Evolutionary conservation across 1,139 yeast genomes (phyloP), one percentile per base, ranked within the genome.

Genomic region (Taphrina wiesneri): DNA sequence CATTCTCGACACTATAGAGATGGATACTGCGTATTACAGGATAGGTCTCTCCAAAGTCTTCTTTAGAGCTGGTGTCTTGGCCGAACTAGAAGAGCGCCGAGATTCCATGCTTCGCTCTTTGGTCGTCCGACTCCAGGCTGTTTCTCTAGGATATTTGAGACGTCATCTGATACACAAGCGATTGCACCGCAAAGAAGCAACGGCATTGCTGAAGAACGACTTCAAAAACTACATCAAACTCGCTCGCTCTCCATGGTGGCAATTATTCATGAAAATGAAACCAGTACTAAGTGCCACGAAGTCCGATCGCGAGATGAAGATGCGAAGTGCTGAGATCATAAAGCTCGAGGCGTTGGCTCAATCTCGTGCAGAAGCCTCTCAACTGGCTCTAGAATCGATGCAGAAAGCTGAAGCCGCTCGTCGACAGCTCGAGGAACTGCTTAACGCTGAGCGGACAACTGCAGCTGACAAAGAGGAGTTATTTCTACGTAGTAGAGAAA

Each of bases 41-140:
- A 84, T 95, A 59, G 96, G 96, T 70, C 79, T 86, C 25, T 88
- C 97, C 47, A 93, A 93, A 76, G 90, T 93, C 59, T 93, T 93
- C 78, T 93, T 93, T 81, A 91, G 92, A 76, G 96, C 97, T 45
- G 99, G 99, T 73, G 90, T 93, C 82, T 82, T 93, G 74, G 99
- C 98, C 21, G 87, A 87, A 71, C 83, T 93, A 71, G 99, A 95
- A 76, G 86, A 86, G 70, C 80, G 83, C 65, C 85, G 96, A 69
- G 97, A 91, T 70, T 78, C 81, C 39, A 82, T 84, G 68, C 78
- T 93, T 54, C 82, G 84, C 63, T 72, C 76, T 1, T 80, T 87
- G 0, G 78, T 90, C 52, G 82, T 87, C 0, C 78, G 77, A 11
- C 82, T 95, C 67, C 96, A 90, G 74, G 80, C 92, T n/a, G 72